Conservation (phyloP, 345 rosid genomes). For the Clausena lansium region DNA sequence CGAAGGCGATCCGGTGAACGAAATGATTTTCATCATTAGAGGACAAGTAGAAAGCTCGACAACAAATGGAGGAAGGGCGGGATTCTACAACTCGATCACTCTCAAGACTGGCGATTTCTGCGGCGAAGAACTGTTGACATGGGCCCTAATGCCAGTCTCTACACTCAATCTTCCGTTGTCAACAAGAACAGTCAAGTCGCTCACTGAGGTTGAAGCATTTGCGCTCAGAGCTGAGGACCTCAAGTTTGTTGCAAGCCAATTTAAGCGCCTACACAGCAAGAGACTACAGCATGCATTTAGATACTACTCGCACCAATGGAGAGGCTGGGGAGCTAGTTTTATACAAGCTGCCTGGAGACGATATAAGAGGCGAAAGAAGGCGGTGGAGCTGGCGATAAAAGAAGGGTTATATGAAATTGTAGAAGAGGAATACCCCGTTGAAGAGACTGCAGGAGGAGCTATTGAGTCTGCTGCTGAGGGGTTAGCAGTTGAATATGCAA, state of each 20-base stretch:
- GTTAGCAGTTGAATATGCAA: conserved; percentile 12
- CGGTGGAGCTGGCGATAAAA: conserved; percentile 59
- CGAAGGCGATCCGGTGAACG: conserved; percentile 86
- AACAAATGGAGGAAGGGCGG: conserved; percentile 77
- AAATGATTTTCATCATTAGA: conserved; percentile 89
- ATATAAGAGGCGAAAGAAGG: conserved; percentile 52
- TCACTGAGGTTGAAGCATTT: conserved; percentile 72
- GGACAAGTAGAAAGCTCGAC: conserved; percentile 87
- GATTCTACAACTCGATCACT: conserved; percentile 75
- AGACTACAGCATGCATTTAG: conserved; percentile 86
- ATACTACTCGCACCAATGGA: conserved; percentile 93
- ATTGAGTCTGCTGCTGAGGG: conserved; percentile 5
- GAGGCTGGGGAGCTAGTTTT: conserved; percentile 80
- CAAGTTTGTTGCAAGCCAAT: conserved; percentile 73
- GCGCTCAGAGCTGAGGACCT: conserved; percentile 76
- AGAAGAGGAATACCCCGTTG: conserved; percentile 6
- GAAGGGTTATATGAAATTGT: conserved; percentile 38
- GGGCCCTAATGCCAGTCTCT: conserved; percentile 65
- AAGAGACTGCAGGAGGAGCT: not conserved
- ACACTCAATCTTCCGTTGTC: conserved; percentile 61
- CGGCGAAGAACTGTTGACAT: conserved; percentile 84
- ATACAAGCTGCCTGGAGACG: conserved; percentile 81
- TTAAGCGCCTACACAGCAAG: conserved; percentile 84
- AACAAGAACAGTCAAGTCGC: conserved; percentile 62
- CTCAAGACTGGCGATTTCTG: conserved; percentile 79